Base-by-base conservation (phyloP, 1,284 basidiomycete species). In the Puccinia brachypodii region DNA sequence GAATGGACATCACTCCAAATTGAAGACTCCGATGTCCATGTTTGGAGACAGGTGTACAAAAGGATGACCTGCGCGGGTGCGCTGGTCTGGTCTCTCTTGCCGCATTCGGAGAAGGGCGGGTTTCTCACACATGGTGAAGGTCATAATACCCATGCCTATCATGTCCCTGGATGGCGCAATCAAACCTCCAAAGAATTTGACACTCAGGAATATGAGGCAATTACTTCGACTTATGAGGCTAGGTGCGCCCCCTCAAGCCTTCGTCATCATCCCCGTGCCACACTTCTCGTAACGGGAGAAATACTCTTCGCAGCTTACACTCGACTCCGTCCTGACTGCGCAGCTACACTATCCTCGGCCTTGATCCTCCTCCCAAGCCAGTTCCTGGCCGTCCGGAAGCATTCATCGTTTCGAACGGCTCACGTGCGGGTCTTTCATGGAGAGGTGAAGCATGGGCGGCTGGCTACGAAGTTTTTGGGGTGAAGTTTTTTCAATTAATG, bases 391-490 rank as follows among this genome's bases (percentile, higher is more conserved):
- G 40, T 1, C 79, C 79, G 28, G 40, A 74, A 38, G 42, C 71
- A 42, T 81, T 81, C 38, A 64, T 81, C 38, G 56, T 68, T 2
- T n/a, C 56, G 13, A 74, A 74, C 60, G 79, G 79, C 36, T 19
- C 71, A 19, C 53, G 53, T 31, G 60, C 50, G 3, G 79, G 79
- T 11, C 68, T 81, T 74, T 81, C 79, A 2, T 81, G 69, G 69
- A 81, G 53, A 50, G 79, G 79, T 44, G 42, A 58, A 40, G 79
- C 79, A 42, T 81, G 79, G 79, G 79, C 79, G 22, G 68, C 53
- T 44, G 38, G 60, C n/a, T 81, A 81, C 72, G 69, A 81, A 74
- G 42, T 81, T 16, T 81, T 73, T 38, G 71, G 69, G 38, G 79
- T 74, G 33, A 53, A 40, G 25, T 14, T 13, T n/a, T 60, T 76